phyloP scores from a whole-genome alignment of 768 basidiomycete genomes.

The Psilocybe sp. region DNA sequence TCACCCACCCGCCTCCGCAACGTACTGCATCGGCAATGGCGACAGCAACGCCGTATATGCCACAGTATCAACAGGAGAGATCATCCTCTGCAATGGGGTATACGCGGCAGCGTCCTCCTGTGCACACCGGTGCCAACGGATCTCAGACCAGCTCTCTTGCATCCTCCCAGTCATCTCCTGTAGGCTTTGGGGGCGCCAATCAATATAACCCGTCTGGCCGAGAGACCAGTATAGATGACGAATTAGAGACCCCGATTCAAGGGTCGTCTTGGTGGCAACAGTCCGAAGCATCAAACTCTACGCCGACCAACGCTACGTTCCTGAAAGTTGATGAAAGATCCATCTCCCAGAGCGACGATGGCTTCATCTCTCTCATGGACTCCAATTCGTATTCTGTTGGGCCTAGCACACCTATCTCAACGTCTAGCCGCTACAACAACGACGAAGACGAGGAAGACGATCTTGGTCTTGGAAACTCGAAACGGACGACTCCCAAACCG shows the following conservation, averaged over 20 bases:
- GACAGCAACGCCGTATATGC: slow-evolving; percentile 43
- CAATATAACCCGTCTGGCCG: slow-evolving; percentile 10
- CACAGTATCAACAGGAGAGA: slow-evolving; percentile 55
- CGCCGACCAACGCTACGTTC: slow-evolving; percentile 73
- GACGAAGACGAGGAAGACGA: slow-evolving; percentile 79
- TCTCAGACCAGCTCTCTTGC: slow-evolving; percentile 44
- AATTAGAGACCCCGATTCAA: slow-evolving; percentile 34
- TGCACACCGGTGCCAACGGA: slow-evolving; percentile 50
- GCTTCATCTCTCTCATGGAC: slow-evolving; percentile 86
- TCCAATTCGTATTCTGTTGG: slow-evolving; percentile 41
- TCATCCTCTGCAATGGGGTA: slow-evolving; percentile 81
- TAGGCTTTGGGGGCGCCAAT: slow-evolving; percentile 9
- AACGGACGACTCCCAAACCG: slow-evolving; percentile 27
- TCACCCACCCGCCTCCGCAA: slow-evolving; percentile 40
- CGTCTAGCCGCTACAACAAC: slow-evolving; percentile 8
- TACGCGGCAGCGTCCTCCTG: slow-evolving; percentile 49
- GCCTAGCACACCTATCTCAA: slow-evolving; percentile 19
- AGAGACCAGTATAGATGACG: slow-evolving; percentile 23
- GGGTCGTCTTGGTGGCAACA: slow-evolving; percentile 63
- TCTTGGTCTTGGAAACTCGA: slow-evolving; percentile 84
- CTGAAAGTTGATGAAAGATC: slow-evolving; percentile 45
- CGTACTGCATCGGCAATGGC: slow-evolving; percentile 74
- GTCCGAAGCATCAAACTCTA: slow-evolving; percentile 37
- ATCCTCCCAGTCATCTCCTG: slow-evolving; percentile 22
- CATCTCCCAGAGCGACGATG: slow-evolving; percentile 43